Percentiles rank a stretch among this genome's conserved stretches.
These are phyloP conservation scores for Naganishia onofrii DNA, from an alignment of 768 basidiomycete genomes.

Conservation along the genomic window DNA sequence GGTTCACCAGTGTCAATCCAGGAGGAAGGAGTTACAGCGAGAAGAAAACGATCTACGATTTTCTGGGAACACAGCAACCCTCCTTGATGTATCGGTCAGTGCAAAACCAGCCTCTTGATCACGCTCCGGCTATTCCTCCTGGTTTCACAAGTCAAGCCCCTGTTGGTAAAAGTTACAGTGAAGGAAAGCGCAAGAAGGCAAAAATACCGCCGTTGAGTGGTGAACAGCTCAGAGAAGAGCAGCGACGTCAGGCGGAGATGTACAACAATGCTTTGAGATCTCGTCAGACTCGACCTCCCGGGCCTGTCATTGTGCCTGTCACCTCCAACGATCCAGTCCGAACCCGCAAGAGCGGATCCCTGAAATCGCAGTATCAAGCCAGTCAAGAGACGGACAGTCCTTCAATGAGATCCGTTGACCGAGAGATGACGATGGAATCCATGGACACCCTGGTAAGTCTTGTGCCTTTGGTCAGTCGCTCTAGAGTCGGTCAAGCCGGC, in stretches of 20 bases:
- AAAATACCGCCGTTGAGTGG: background rate
- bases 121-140: background rate
- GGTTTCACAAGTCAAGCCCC: background rate
- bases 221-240: background rate
- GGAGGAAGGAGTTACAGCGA: conserved; percentile 5
- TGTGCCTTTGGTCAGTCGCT: background rate
- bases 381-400: background rate
- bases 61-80: background rate
- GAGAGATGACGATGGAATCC: background rate
- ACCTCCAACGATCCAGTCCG: background rate
- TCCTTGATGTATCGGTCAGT: background rate
- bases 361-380: background rate
- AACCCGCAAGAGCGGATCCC: background rate
- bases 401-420: background rate
- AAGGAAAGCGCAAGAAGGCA: background rate
- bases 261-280: background rate
- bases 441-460: background rate
- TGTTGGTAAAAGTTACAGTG: background rate
- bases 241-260: background rate
- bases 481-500: too few species aligned
- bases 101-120: background rate
- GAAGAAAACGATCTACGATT: background rate
- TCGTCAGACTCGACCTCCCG: background rate
- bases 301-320: background rate
- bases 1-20: conserved; percentile 13